A percentile compares a stretch with the other conserved stretches of the same genome.
Evolutionary conservation across 2,329 filamentous ascomycete species (phyloP).

Genomic region (Pseudogymnoascus verrucosus): DNA sequence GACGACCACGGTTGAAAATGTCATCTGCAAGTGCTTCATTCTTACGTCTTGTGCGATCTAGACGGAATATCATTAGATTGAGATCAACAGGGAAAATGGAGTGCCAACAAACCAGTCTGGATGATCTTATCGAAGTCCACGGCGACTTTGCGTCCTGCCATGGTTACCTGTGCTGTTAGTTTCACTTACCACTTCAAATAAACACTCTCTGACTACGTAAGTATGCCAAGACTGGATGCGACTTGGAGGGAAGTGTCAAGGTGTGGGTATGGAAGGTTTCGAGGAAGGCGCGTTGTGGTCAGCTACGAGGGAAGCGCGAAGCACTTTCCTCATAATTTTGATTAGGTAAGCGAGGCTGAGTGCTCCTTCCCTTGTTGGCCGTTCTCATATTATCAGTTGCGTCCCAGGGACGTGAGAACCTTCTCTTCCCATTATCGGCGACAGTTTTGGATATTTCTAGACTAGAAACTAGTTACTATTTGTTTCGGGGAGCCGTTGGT

Average conservation of each 20-base stretch:
- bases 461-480: not conserved
- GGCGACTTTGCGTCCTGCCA: conserved; percentile 25
- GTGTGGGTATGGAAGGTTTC: not conserved
- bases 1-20: conserved; percentile 57
- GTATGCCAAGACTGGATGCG: not conserved
- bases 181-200: conserved; percentile 9
- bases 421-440: not conserved
- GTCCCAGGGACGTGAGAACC: not conserved
- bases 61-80: not conserved
- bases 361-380: not conserved
- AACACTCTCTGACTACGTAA: not conserved
- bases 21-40: conserved; percentile 63
- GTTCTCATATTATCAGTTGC: conserved; percentile 4
- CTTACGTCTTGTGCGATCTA: conserved; percentile 57
- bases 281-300: conserved; percentile 1
- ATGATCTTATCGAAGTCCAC: conserved; percentile 28
- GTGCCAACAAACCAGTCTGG: conserved; percentile 21
- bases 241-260: not conserved
- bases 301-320: not conserved
- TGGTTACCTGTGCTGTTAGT: conserved; percentile 12
- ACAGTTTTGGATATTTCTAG: conserved; percentile 2
- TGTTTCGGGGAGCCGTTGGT: not conserved
- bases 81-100: too few relatives aligned
- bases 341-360: conserved; percentile 7
- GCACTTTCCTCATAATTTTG: not conserved